phyloP scores from a whole-genome alignment of 441 rosid species.

The Breynia disticha region DNA sequence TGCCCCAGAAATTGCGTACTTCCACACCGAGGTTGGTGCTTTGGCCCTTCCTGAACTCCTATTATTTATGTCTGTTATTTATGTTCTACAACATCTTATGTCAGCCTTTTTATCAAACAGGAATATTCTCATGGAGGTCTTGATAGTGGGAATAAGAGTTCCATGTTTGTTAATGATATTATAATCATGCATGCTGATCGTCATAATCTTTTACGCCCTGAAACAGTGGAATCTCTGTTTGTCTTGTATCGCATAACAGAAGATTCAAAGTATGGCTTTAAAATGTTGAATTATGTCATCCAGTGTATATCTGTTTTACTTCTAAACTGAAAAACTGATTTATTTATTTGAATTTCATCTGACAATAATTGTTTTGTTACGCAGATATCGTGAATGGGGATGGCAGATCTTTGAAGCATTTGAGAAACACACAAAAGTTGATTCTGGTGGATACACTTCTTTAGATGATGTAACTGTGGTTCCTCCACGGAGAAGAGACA shows the following conservation, averaged over 20 bases:
- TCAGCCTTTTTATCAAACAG: constrained; percentile 36
- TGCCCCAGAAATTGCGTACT: constrained; percentile 96
- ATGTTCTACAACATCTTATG: constrained; percentile 8
- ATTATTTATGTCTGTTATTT: too few species aligned
- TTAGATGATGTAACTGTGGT: constrained; percentile 67
- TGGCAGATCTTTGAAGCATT: constrained; percentile 96
- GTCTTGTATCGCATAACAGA: constrained; percentile 77
- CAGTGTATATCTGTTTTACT: neutral
- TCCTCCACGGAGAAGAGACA: constrained; percentile 82
- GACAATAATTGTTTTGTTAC: constrained; percentile 5
- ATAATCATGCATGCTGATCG: constrained; percentile 78
- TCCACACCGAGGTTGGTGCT: constrained; percentile 65
- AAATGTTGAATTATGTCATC: constrained; percentile 12
- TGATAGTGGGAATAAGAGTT: constrained; percentile 87
- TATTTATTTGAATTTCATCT: too few species aligned
- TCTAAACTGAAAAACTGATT: neutral
- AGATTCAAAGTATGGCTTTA: constrained; percentile 57
- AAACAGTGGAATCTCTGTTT: constrained; percentile 91
- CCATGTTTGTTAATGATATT: constrained; percentile 65
- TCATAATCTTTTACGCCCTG: constrained; percentile 92
- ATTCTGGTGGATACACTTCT: constrained; percentile 81
- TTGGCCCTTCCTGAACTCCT: constrained; percentile 4
- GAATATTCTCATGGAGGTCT: constrained; percentile 69
- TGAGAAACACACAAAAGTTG: constrained; percentile 76
- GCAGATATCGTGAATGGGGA: constrained; percentile 94